These are phyloP conservation scores for Tothia fuscella DNA, from an alignment of 2,329 filamentous ascomycete genomes.

Conservation along the genomic window DNA sequence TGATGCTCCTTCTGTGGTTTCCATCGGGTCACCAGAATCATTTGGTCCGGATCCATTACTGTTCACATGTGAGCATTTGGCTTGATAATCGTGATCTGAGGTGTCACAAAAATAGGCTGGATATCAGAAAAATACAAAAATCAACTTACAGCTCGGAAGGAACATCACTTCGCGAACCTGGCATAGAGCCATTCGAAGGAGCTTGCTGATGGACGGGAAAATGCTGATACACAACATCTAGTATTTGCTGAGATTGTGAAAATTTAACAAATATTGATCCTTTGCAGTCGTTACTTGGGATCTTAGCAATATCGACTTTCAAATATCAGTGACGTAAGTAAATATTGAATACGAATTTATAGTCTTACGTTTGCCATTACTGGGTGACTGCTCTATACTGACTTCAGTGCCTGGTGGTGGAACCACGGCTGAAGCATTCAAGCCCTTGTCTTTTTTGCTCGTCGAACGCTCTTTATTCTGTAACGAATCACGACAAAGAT, in stretches of 20 bases:
- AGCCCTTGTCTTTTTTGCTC: conserved; percentile 14
- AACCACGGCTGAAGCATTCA: conserved; percentile 10
- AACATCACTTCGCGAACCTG: not conserved
- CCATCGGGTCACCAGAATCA: conserved; percentile 6
- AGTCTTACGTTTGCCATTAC: not conserved
- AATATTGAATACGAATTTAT: not conserved
- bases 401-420: conserved; percentile 1
- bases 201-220: conserved; percentile 21
- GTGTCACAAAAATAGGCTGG: not conserved
- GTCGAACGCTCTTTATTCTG: conserved; percentile 20
- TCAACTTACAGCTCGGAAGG: too few relatives aligned
- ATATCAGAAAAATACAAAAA: not conserved
- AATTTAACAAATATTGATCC: conserved; percentile 25
- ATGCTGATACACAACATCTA: conserved; percentile 26
- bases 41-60: conserved; percentile 2
- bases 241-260: conserved; percentile 22
- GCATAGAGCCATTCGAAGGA: not conserved
- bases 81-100: not conserved
- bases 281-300: conserved; percentile 22
- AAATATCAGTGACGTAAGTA: not conserved
- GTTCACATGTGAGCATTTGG: not conserved
- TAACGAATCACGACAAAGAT: conserved; percentile 23
- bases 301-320: not conserved
- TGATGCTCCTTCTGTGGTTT: conserved; percentile 4
- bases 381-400: conserved; percentile 5